phyloP scores from a whole-genome alignment of 768 basidiomycete genomes.

The Lactarius evosmus region DNA sequence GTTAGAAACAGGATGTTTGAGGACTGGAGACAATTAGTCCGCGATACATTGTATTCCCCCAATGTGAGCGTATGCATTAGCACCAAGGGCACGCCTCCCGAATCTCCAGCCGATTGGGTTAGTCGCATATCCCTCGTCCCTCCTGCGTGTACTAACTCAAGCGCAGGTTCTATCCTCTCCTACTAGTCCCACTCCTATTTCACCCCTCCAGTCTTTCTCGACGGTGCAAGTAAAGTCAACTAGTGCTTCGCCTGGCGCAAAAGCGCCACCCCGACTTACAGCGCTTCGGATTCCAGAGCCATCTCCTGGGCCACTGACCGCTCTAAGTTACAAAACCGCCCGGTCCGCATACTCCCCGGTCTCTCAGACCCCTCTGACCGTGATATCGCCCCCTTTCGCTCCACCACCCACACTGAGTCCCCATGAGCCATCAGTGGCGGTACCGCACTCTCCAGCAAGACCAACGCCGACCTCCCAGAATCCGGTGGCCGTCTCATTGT shows the following conservation, averaged over 20 bases:
- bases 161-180: not conserved
- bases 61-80: not conserved
- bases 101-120: not conserved
- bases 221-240: not conserved
- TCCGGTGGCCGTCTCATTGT: not conserved
- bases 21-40: constrained; percentile 6
- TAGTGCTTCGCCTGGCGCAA: not conserved
- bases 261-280: not conserved
- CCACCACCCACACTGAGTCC: not conserved
- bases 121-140: not conserved
- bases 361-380: not conserved
- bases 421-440: not conserved
- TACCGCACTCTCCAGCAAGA: not conserved
- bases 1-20: not conserved
- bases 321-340: not conserved
- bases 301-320: not conserved
- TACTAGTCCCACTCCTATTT: not conserved
- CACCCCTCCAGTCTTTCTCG: not conserved
- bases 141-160: not conserved
- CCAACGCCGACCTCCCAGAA: not conserved
- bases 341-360: not conserved
- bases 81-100: not conserved
- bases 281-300: not conserved
- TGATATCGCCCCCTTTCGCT: not conserved
- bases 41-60: not conserved